These are phyloP conservation scores for Mrakia hoshinonis DNA, from an alignment of 768 basidiomycete genomes.

Conservation along the genomic window DNA sequence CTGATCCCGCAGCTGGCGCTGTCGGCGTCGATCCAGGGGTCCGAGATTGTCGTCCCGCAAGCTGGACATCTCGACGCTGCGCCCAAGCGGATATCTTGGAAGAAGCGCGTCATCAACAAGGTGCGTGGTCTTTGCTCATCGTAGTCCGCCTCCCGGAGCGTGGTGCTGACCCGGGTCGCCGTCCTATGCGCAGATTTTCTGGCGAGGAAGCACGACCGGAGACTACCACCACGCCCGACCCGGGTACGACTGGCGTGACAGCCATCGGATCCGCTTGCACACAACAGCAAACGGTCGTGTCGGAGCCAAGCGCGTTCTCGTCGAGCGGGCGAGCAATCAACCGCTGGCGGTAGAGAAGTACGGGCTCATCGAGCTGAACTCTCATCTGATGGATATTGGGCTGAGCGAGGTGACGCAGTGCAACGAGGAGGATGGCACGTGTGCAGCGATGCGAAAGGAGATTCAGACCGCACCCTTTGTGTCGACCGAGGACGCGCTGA, in stretches of 20 bases:
- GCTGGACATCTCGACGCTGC: background rate
- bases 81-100: background rate
- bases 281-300: background rate
- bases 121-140: background rate
- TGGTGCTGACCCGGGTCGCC: background rate
- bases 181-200: constrained; percentile 1
- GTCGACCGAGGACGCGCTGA: background rate
- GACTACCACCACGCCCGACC: background rate
- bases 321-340: background rate
- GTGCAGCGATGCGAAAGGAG: background rate
- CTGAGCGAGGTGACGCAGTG: constrained; percentile 12
- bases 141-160: background rate
- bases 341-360: background rate
- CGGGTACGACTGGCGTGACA: constrained; percentile 8
- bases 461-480: background rate
- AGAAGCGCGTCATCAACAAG: background rate
- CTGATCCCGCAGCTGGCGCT: background rate
- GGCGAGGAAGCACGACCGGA: constrained; percentile 23
- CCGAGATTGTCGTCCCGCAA: background rate
- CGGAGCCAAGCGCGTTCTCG: background rate
- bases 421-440: constrained; percentile 9
- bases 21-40: background rate
- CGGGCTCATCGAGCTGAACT: background rate
- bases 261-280: constrained; percentile 13
- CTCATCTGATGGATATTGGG: constrained; percentile 20